Evolutionary conservation across 148 eudicot species (phyloP), one percentile per base, ranked within the genome.

Genomic region (Fagopyrum esculentum): DNA sequence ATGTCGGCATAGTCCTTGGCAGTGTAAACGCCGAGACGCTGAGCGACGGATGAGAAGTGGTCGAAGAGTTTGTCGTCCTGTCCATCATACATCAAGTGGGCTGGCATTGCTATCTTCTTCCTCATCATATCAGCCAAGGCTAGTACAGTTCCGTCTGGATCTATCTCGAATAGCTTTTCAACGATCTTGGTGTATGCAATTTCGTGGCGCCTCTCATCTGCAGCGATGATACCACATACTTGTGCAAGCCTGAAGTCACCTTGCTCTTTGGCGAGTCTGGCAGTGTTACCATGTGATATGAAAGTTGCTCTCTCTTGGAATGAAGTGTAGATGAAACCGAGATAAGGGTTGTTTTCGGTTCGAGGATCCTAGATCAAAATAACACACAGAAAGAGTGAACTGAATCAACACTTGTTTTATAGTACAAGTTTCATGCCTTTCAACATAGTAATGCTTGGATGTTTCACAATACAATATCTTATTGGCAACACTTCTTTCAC

Each of bases 231-330:
- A 15, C 87, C 85, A 22, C 85, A 85, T 16, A 85, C 76, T 51
- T 85, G 81, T 3, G 87, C 87, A 6, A 85, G 74, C 75, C 78
- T 80, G 15, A 82, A 0, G 75, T 85, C 87, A 6, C 87, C 87
- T 3, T 85, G 78, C 11, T 85, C 83, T 77, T 85, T 85, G 69
- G 87, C 85, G 5, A 79, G 77, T 74, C 83, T 80, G 5, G 87
- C 87, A 4, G 87, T 85, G 40, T 85, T 85, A 40, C 83, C 87
- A 12, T 85, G 87, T 29, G 85, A 82, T 72, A 85, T 76, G 78
- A 85, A 85, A 72, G 87, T 85, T 19, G 87, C 87, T 78, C 85
- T 77, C 78, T 85, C 87, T 80, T 85, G 87, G 81, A 85, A 85
- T 70, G 87, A 85, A 40, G 87, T 85, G 81, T 85, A 85, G 50